Conservation (phyloP, 2,329 filamentous ascomycete species). For the Fonsecaea monophora region DNA sequence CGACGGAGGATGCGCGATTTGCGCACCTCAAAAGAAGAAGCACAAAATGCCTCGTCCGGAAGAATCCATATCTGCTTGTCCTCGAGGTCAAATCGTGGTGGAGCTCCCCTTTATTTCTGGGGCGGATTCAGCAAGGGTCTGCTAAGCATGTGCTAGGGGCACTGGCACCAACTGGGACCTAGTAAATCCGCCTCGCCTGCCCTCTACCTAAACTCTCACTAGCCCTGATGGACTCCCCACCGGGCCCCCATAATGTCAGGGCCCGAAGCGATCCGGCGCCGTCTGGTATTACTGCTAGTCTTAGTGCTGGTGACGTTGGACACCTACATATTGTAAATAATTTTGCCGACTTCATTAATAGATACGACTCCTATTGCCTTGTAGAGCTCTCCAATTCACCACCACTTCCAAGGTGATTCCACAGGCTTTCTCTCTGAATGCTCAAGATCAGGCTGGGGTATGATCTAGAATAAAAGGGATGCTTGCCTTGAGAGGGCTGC, state of each 20-base stretch:
- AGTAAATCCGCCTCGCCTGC: no score
- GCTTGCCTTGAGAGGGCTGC: background rate
- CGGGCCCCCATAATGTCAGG: background rate
- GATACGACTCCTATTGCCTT: background rate
- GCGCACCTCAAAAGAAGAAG: background rate
- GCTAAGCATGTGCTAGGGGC: no score
- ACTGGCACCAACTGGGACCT: no score
- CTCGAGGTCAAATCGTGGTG: background rate
- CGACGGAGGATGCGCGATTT: background rate
- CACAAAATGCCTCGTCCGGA: background rate
- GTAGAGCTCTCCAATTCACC: background rate
- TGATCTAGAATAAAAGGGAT: background rate
- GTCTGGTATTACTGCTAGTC: no score
- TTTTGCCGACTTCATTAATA: background rate
- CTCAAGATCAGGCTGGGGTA: background rate
- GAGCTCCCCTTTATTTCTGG: background rate
- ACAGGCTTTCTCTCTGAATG: background rate
- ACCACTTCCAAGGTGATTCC: background rate
- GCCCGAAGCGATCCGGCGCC: background rate
- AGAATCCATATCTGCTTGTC: background rate
- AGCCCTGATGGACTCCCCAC: no score
- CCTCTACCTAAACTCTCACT: no score
- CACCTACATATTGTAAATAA: no score
- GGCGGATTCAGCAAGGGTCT: background rate
- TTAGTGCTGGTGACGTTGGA: no score